phyloP scores from a whole-genome alignment of 345 rosid species.

The Capsella bursapastoris region DNA sequence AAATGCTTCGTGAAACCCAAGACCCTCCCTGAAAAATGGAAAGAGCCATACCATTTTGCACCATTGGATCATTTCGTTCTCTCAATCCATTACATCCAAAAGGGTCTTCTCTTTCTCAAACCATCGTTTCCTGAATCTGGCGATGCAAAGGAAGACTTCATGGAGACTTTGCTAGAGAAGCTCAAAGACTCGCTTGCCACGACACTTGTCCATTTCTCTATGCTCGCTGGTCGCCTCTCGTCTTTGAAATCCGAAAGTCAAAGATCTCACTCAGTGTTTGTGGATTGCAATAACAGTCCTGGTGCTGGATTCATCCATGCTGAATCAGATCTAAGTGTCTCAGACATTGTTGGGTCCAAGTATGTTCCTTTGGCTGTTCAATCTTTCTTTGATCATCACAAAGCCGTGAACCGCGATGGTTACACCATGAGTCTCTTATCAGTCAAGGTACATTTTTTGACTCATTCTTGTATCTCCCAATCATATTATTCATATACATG shows the following conservation, averaged over 20 bases:
- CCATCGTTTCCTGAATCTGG: conserved; percentile 41
- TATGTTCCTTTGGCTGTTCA: conserved; percentile 63
- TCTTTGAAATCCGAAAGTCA: conserved; percentile 39
- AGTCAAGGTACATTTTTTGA: conserved; percentile 47
- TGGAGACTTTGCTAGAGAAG: conserved; percentile 46
- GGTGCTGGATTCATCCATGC: conserved; percentile 65
- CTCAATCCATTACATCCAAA: conserved; percentile 64
- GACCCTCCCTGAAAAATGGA: conserved; percentile 41
- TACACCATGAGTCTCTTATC: conserved; percentile 58
- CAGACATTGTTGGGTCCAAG: conserved; percentile 57
- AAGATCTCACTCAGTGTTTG: conserved; percentile 48
- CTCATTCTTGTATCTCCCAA: not conserved
- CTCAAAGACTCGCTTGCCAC: conserved; percentile 59
- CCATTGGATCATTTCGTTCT: conserved; percentile 61
- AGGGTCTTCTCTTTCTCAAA: conserved; percentile 65
- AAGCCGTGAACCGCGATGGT: conserved; percentile 66
- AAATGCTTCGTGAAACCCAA: conserved; percentile 65
- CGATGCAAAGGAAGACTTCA: conserved; percentile 40
- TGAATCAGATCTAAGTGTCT: conserved; percentile 42
- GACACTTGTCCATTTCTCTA: conserved; percentile 68
- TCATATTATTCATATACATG: no score
- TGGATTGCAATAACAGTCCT: conserved; percentile 60
- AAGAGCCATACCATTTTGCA: conserved; percentile 53
- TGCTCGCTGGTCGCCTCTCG: conserved; percentile 67
- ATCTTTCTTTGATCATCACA: conserved; percentile 71